A percentile compares a stretch with the other conserved stretches of the same genome.
These are phyloP conservation scores for Isatis lusitanica DNA, from an alignment of 441 rosid species.

Conservation along the genomic window DNA sequence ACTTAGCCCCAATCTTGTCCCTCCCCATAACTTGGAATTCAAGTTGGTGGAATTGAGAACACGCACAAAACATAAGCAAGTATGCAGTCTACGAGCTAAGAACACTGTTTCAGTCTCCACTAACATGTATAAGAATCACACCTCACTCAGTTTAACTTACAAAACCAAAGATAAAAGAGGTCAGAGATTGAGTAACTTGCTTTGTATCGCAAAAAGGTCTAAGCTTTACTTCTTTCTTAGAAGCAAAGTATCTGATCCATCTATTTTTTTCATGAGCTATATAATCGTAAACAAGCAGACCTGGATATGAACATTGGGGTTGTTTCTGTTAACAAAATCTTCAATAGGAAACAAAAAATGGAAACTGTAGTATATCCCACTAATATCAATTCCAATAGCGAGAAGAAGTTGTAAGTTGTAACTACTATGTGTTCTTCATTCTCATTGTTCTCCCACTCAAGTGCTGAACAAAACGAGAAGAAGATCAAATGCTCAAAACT, in stretches of 20 bases:
- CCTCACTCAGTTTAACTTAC: not conserved
- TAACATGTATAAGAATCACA: not conserved
- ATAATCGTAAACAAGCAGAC: slow-evolving; percentile 18
- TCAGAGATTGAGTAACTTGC: not conserved
- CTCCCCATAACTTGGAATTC: not conserved
- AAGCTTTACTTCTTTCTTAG: slow-evolving; percentile 17
- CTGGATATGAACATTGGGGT: slow-evolving; percentile 2
- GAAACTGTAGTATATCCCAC: slow-evolving; percentile 3
- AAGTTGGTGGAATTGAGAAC: slow-evolving; percentile 11
- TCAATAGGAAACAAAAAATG: not conserved
- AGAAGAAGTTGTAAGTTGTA: slow-evolving; percentile 6
- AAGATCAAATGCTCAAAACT: not conserved
- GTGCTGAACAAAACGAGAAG: not conserved
- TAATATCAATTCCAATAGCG: not conserved
- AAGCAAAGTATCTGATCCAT: not conserved
- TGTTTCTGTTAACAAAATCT: not conserved
- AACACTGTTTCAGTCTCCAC: not conserved
- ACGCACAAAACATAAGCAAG: not conserved
- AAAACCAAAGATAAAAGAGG: not conserved
- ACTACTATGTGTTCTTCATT: not conserved
- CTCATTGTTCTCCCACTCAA: slow-evolving; percentile 23
- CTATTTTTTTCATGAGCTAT: not conserved
- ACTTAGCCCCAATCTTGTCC: not conserved
- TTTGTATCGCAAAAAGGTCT: not conserved
- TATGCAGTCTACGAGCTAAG: slow-evolving; percentile 4